These are phyloP conservation scores for Combretum micranthum DNA, from an alignment of 345 rosid genomes.

Conservation along the genomic window DNA sequence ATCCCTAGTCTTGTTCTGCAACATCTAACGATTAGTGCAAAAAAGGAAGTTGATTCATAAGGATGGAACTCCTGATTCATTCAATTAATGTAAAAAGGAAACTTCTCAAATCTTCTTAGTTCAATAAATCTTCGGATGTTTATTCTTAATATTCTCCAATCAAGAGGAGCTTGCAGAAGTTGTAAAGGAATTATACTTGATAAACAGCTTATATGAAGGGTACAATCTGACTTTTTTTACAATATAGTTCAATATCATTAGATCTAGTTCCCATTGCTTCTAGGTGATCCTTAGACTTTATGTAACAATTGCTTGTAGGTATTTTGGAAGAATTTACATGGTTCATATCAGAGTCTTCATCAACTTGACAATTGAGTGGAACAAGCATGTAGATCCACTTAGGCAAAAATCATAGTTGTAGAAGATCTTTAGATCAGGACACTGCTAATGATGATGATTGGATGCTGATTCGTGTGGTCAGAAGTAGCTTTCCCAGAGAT, in stretches of 20 bases:
- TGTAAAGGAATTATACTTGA: constrained; percentile 58
- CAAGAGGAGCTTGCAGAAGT: constrained; percentile 57
- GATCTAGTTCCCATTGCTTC: neutral
- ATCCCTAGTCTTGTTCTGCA: constrained; percentile 9
- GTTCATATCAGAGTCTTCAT: no score
- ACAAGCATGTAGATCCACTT: no score
- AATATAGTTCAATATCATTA: constrained; percentile 26
- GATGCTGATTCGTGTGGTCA: no score
- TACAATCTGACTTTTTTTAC: constrained; percentile 57
- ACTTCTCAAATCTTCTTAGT: constrained; percentile 60
- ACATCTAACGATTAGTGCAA: constrained; percentile 19
- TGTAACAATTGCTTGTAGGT: no score
- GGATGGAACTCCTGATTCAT: constrained; percentile 41
- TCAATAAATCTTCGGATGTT: constrained; percentile 60
- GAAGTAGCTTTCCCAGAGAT: no score
- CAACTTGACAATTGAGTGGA: no score
- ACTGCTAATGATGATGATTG: no score
- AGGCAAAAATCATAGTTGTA: no score
- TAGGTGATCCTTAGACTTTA: no score
- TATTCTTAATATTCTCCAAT: constrained; percentile 55
- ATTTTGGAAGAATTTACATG: no score
- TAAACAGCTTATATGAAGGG: constrained; percentile 79
- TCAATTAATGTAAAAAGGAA: constrained; percentile 50
- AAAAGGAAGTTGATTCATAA: constrained; percentile 19
- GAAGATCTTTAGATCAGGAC: no score